Evolutionary conservation across 2,329 filamentous ascomycete species (phyloP).

Genomic region (Onygenales sp.): DNA sequence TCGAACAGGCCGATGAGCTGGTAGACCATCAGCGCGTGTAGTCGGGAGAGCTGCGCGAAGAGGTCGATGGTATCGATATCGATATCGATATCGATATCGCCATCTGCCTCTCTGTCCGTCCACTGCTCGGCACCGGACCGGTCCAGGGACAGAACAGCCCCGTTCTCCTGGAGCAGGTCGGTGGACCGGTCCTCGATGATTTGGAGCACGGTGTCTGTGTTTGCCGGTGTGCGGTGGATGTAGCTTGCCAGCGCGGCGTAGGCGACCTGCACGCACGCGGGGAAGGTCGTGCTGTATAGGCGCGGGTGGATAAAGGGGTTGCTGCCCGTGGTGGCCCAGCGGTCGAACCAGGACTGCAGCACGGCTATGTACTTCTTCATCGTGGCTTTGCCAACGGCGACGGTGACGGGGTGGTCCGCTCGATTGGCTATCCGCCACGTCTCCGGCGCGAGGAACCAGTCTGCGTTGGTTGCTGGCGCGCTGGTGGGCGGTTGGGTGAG

Average conservation of each 20-base stretch:
- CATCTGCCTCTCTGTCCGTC: too few species aligned
- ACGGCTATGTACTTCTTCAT: not conserved
- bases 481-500: too few species aligned
- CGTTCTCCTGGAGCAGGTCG: not conserved
- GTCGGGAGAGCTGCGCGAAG: slow-evolving; percentile 28
- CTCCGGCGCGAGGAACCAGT: too few species aligned
- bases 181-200: not conserved
- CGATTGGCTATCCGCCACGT: too few species aligned
- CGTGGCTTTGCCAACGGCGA: too few species aligned
- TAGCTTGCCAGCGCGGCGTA: not conserved
- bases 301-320: slow-evolving; percentile 1
- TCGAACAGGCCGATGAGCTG: slow-evolving; percentile 41
- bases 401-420: too few species aligned
- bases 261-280: not conserved
- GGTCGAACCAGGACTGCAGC: not conserved
- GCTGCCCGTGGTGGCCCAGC: not conserved
- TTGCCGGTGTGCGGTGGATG: not conserved
- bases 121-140: too few species aligned
- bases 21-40: slow-evolving; percentile 39
- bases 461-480: too few species aligned
- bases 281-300: not conserved
- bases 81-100: too few species aligned
- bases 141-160: not conserved
- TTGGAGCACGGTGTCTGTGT: not conserved
- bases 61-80: not conserved